Evolutionary conservation across 495 filamentous ascomycete species (phyloP), one percentile per base, ranked within the genome.

Genomic region (Evernia prunastri): DNA sequence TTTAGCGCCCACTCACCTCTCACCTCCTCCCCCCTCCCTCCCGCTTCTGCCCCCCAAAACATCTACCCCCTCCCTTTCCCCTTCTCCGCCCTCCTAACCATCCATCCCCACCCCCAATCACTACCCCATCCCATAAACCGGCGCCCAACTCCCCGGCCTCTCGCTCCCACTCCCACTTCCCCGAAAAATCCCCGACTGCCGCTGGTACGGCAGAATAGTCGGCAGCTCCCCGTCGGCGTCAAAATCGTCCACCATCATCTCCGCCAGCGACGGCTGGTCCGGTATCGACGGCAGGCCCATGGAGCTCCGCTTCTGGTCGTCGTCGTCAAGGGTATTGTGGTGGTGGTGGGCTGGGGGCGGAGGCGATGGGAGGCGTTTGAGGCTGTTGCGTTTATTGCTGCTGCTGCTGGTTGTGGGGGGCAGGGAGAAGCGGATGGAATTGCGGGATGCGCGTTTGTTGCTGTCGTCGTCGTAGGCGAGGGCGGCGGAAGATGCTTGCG

Each of bases 71-170:
- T n/a, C n/a, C n/a, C n/a, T n/a, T n/a, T n/a, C n/a, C n/a, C n/a
- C n/a, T n/a, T n/a, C n/a, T n/a, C n/a, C n/a, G n/a, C n/a, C n/a
- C n/a, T n/a, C n/a, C n/a, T n/a, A n/a, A n/a, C n/a, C n/a, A n/a
- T n/a, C n/a, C n/a, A n/a, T n/a, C n/a, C n/a, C n/a, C n/a, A n/a
- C n/a, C n/a, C n/a, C n/a, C n/a, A n/a, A n/a, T n/a, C n/a, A n/a
- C 42, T 61, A 61, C 25, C 60, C 60, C 60, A 61, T 61, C 33
- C 60, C 60, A 51, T 61, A 61, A 25, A 61, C 60, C 25, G 60
- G 60, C 45, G 60, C 60, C 60, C 60, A 61, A 15, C 35, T 40
- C 0, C 33, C 35, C 18, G 60, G 60, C 47, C 60, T 47, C 12
- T 42, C 23, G 11, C 25, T 29, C 10, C 47, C 45, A n/a, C 25